These are phyloP conservation scores for Neophaeococcomyces mojaviensis DNA, from an alignment of 2,329 filamentous ascomycete genomes.

Conservation along the genomic window DNA sequence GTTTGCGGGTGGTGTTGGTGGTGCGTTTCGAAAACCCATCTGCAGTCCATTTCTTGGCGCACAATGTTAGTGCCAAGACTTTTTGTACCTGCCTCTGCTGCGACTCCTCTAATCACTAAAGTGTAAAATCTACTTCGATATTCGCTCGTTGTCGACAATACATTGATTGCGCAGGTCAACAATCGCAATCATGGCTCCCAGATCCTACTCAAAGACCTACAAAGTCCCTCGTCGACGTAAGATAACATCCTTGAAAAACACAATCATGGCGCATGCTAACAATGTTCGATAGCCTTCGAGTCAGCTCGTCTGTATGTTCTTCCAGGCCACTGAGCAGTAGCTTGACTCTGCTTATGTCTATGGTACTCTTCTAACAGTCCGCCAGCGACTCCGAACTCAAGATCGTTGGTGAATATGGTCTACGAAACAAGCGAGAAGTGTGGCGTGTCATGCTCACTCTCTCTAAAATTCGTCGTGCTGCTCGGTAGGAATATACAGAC, in stretches of 20 bases:
- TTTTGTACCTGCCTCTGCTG: background rate
- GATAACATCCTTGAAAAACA: slow-evolving; percentile 25
- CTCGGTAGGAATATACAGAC: slow-evolving; percentile 61
- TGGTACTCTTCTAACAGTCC: slow-evolving; percentile 66
- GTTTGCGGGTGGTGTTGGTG: background rate
- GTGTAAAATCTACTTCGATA: slow-evolving; percentile 1
- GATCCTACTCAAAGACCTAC: slow-evolving; percentile 97
- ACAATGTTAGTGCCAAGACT: slow-evolving; percentile 3
- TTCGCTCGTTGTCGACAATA: slow-evolving; percentile 12
- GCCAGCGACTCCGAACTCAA: slow-evolving; percentile 97
- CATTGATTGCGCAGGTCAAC: slow-evolving; percentile 25
- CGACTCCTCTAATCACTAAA: slow-evolving; percentile 12
- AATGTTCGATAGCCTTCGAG: slow-evolving; percentile 65
- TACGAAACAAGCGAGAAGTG: slow-evolving; percentile 99
- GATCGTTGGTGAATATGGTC: slow-evolving; percentile 99
- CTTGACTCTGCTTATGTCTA: slow-evolving; percentile 96
- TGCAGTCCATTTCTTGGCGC: slow-evolving; percentile 7
- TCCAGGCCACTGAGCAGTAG: slow-evolving; percentile 91
- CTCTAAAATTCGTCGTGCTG: slow-evolving; percentile 99
- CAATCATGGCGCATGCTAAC: slow-evolving; percentile 31
- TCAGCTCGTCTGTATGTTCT: slow-evolving; percentile 98
- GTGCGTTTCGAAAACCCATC: slow-evolving; percentile 7
- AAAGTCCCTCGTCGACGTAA: slow-evolving; percentile 88
- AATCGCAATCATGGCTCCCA: slow-evolving; percentile 41
- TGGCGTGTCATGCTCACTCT: slow-evolving; percentile 99